Percentiles rank a stretch among this genome's conserved stretches.
Conservation (phyloP, 2,329 filamentous ascomycete species). For the Aureobasidium sp. region DNA sequence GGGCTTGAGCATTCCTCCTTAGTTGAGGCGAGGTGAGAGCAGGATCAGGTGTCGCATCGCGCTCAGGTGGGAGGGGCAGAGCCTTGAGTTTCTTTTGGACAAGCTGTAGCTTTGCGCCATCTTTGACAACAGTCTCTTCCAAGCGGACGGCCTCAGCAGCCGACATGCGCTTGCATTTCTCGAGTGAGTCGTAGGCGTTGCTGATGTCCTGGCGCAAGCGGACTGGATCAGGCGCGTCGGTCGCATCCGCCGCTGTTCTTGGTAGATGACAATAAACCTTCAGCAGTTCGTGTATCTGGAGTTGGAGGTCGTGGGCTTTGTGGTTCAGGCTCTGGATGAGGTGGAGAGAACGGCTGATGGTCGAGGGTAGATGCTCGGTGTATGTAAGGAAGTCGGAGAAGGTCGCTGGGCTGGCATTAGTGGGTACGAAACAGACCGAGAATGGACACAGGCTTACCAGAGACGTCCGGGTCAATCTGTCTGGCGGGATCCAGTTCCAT, state of each 20-base stretch:
- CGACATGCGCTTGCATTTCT: conserved; percentile 32
- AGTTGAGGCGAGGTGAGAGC: conserved; percentile 28
- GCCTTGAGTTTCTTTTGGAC: conserved; percentile 57
- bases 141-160: conserved; percentile 29
- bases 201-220: conserved; percentile 51
- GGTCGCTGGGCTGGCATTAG: no score
- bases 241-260: conserved; percentile 37
- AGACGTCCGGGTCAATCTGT: conserved; percentile 51
- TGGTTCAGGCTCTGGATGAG: conserved; percentile 50
- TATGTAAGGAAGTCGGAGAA: conserved; percentile 63
- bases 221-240: conserved; percentile 45
- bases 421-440: no score
- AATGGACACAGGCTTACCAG: no score
- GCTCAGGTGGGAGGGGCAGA: conserved; percentile 53
- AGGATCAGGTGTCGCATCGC: conserved; percentile 49
- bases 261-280: no score
- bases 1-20: conserved; percentile 17
- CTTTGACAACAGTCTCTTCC: conserved; percentile 29
- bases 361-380: conserved; percentile 61
- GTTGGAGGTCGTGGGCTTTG: conserved; percentile 37
- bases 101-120: conserved; percentile 48
- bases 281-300: conserved; percentile 40
- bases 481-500: conserved; percentile 16
- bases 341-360: conserved; percentile 56
- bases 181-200: conserved; percentile 42